These are phyloP conservation scores for Eutreptiella sp. DNA, from an alignment of 208 protist species.

Conservation along the genomic window DNA sequence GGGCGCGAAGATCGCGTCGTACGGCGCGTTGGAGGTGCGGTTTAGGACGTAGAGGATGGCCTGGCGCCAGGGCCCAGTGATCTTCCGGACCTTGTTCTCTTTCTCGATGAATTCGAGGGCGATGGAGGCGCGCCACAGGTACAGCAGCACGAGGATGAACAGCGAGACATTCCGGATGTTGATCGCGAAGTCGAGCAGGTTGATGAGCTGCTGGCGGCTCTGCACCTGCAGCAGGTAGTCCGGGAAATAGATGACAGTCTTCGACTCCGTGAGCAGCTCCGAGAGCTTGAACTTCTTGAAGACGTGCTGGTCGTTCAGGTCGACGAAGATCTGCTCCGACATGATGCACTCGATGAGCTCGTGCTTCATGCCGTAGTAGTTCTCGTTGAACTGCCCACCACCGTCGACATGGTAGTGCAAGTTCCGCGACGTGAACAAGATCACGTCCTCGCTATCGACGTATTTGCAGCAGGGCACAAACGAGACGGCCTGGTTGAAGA, in stretches of 20 bases:
- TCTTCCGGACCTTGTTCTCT: neutral
- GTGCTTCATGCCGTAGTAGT: constrained; percentile 31
- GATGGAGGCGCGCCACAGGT: constrained; percentile 13
- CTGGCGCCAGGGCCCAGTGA: constrained; percentile 13
- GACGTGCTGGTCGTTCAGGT: constrained; percentile 26
- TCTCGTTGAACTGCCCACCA: constrained; percentile 7
- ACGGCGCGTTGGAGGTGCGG: neutral
- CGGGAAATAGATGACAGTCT: constrained; percentile 19
- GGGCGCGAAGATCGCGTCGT: constrained; percentile 16
- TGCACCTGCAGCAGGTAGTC: constrained; percentile 24
- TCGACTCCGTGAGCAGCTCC: constrained; percentile 22
- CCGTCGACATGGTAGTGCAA: constrained; percentile 16
- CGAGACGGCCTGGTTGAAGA: no score
- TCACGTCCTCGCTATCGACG: constrained; percentile 24
- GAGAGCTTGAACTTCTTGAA: constrained; percentile 30
- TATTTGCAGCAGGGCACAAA: no score
- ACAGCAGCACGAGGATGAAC: constrained; percentile 24
- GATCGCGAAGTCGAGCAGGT: constrained; percentile 24
- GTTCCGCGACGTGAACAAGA: constrained; percentile 15
- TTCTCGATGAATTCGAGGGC: constrained; percentile 3
- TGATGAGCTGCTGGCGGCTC: constrained; percentile 20
- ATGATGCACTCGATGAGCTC: constrained; percentile 23
- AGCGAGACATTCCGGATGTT: constrained; percentile 24
- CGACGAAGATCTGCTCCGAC: constrained; percentile 19
- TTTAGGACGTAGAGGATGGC: constrained; percentile 16